Evolutionary conservation across 164 flowering plant species (phyloP).

Genomic region (Buxus sempervirens): DNA sequence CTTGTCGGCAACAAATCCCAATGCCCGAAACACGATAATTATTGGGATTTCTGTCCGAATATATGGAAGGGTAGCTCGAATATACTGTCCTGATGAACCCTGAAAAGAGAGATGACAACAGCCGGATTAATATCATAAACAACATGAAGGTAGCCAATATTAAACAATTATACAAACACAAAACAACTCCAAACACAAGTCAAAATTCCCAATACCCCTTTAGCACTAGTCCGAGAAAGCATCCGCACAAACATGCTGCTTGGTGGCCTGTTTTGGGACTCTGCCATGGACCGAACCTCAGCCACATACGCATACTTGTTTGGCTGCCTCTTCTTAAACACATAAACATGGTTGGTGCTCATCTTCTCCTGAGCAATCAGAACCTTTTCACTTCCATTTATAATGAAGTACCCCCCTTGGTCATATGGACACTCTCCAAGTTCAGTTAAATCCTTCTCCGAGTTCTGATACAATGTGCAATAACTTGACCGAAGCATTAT

Average conservation of each 20-base stretch:
- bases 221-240: constrained; percentile 95
- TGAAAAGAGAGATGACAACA: constrained; percentile 22
- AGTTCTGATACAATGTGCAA: constrained; percentile 81
- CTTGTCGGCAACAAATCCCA: constrained; percentile 98
- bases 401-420: constrained; percentile 97
- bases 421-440: constrained; percentile 99
- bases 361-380: constrained; percentile 97
- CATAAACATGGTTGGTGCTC: constrained; percentile 99
- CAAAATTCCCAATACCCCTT: constrained; percentile 59
- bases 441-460: constrained; percentile 97
- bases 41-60: constrained; percentile 93
- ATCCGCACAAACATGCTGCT: constrained; percentile 98
- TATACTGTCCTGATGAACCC: constrained; percentile 92
- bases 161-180: neutral
- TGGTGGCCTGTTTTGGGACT: constrained; percentile 92
- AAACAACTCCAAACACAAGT: too few relatives aligned
- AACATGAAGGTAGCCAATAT: neutral
- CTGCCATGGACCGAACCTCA: constrained; percentile 97
- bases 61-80: constrained; percentile 95
- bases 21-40: constrained; percentile 87
- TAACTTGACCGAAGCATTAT: constrained; percentile 98
- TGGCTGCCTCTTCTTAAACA: constrained; percentile 97
- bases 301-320: constrained; percentile 95
- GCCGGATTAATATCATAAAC: neutral
- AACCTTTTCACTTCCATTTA: constrained; percentile 98